Evolutionary conservation across 371 early-diverging fungal species (phyloP).

Genomic region (Coemansia sp.): DNA sequence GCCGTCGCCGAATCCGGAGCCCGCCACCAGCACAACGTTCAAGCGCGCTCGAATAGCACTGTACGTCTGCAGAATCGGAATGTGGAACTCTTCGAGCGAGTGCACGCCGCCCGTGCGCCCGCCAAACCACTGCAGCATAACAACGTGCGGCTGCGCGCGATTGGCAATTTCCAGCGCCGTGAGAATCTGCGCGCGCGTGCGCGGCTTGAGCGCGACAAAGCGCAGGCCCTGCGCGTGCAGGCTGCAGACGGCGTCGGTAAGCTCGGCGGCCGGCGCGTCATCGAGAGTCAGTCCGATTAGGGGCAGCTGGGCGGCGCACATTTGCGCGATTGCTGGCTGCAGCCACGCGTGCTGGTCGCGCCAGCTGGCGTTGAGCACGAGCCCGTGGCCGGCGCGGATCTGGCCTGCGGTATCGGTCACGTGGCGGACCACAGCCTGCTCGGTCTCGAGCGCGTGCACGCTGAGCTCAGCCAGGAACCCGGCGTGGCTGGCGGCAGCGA

Average conservation of each 20-base stretch:
- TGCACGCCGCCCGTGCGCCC: conserved; percentile 97
- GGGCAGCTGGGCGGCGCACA: conserved; percentile 72
- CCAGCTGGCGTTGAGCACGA: conserved; percentile 74
- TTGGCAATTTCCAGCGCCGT: conserved; percentile 84
- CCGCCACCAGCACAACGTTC: conserved; percentile 89
- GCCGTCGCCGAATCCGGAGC: conserved; percentile 89
- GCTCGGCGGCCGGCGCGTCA: conserved; percentile 74
- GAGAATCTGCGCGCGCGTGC: conserved; percentile 72
- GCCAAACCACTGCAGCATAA: conserved; percentile 96
- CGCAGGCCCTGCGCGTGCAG: conserved; percentile 78
- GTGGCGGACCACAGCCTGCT: conserved; percentile 66
- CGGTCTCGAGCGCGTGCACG: conserved; percentile 85
- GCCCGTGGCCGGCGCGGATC: conserved; percentile 74
- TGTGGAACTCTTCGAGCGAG: conserved; percentile 92
- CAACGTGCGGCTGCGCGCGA: conserved; percentile 74
- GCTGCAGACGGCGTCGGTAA: conserved; percentile 61
- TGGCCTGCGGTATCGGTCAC: conserved; percentile 72
- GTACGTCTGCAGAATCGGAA: conserved; percentile 88
- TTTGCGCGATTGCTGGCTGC: conserved; percentile 71
- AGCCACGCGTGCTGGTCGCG: conserved; percentile 76
- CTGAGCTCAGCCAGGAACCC: conserved; percentile 95
- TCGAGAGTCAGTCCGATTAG: conserved; percentile 74
- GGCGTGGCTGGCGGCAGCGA: conserved; percentile 82
- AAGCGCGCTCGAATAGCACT: conserved; percentile 75
- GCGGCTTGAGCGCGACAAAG: conserved; percentile 90